A percentile compares a stretch with the other conserved stretches of the same genome.
Conservation (phyloP, 1,284 basidiomycete species). For the Puccinia horiana region DNA sequence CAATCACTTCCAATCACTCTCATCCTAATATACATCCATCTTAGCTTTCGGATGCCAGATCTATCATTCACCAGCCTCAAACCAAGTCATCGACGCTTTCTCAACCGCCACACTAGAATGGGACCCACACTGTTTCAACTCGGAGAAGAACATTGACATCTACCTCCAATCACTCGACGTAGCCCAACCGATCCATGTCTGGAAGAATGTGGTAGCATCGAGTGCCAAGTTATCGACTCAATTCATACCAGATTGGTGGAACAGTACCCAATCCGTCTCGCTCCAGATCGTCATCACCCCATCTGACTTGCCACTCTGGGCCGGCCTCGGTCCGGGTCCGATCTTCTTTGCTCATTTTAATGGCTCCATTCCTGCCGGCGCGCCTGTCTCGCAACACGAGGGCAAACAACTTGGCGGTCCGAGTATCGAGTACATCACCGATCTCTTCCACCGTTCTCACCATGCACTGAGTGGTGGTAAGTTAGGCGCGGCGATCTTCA, state of each 20-base stretch:
- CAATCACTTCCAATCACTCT: background rate
- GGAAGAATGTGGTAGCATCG: conserved; percentile 41
- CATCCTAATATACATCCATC: no score
- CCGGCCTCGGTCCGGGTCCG: conserved; percentile 28
- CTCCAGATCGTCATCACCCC: conserved; percentile 40
- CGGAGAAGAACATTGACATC: conserved; percentile 31
- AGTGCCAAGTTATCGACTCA: conserved; percentile 17
- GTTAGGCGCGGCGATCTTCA: conserved; percentile 20
- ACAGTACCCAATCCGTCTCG: conserved; percentile 21
- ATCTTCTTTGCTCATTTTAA: conserved; percentile 46
- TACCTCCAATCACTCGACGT: conserved; percentile 43
- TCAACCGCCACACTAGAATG: background rate
- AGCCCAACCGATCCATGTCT: conserved; percentile 38
- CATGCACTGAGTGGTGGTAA: conserved; percentile 16
- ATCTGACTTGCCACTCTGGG: conserved; percentile 36
- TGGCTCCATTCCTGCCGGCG: conserved; percentile 25
- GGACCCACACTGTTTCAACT: conserved; percentile 19
- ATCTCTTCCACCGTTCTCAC: conserved; percentile 15
- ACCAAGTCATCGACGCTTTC: conserved; percentile 18
- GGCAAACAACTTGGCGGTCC: conserved; percentile 17
- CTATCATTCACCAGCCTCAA: background rate
- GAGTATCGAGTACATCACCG: conserved; percentile 32
- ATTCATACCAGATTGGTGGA: conserved; percentile 45
- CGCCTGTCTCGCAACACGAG: background rate
- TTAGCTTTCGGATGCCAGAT: conserved; percentile 17